Evolutionary conservation across 1,139 yeast species (phyloP).

Genomic region (Yamadazyma kanchanaburiensis): DNA sequence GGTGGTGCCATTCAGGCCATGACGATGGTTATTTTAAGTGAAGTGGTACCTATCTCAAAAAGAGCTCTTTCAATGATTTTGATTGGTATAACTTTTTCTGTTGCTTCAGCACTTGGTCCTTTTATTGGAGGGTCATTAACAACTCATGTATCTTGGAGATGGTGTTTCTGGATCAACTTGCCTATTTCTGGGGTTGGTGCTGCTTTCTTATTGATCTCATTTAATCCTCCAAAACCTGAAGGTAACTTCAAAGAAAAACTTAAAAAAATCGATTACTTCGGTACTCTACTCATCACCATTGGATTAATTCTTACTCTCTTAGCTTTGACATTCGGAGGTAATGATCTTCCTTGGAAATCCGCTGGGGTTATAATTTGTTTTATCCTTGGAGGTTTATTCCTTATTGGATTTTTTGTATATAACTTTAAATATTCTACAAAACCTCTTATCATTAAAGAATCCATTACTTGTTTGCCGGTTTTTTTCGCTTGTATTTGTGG

Average conservation of each 20-base stretch:
- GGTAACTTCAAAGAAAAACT: slow-evolving; percentile 41
- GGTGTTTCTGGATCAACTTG: slow-evolving; percentile 74
- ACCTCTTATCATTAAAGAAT: slow-evolving; percentile 46
- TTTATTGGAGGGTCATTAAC: slow-evolving; percentile 68
- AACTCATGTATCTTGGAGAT: slow-evolving; percentile 64
- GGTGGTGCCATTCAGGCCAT: slow-evolving; percentile 68
- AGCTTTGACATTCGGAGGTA: slow-evolving; percentile 36
- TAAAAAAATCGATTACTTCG: slow-evolving; percentile 30
- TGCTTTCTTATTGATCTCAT: slow-evolving; percentile 41
- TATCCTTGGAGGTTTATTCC: slow-evolving; percentile 48
- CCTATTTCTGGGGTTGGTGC: slow-evolving; percentile 65
- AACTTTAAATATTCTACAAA: slow-evolving; percentile 43
- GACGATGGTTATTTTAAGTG: slow-evolving; percentile 57
- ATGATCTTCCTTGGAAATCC: slow-evolving; percentile 39
- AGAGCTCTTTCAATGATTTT: slow-evolving; percentile 51
- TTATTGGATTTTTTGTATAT: slow-evolving; percentile 41
- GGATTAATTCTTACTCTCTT: slow-evolving; percentile 31
- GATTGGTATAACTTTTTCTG: slow-evolving; percentile 51
- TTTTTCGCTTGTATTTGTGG: slow-evolving; percentile 36
- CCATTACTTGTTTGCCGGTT: slow-evolving; percentile 34
- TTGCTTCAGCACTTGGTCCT: slow-evolving; percentile 62
- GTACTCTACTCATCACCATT: slow-evolving; percentile 25
- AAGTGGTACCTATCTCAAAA: slow-evolving; percentile 56
- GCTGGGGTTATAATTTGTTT: slow-evolving; percentile 55
- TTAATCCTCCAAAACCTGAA: slow-evolving; percentile 52